Conservation (phyloP, 768 basidiomycete genomes). For the Tulasnella sp. region DNA sequence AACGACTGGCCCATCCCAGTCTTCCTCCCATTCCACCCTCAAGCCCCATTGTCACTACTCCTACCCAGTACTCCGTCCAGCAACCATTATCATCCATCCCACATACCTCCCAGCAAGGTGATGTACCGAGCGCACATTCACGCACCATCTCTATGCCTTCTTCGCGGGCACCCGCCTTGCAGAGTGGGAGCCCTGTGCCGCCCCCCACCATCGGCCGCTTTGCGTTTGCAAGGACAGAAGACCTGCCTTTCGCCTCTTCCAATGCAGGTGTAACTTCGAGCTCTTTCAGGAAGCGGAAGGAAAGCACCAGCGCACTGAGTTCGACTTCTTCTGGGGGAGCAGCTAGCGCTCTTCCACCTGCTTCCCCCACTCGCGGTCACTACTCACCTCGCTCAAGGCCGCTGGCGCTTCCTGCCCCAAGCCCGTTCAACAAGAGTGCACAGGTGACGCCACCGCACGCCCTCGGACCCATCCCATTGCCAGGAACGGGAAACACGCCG, state of each 20-base stretch:
- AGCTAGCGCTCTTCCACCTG: neutral
- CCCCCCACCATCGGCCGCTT: neutral
- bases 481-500: neutral
- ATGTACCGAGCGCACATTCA: neutral
- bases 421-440: neutral
- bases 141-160: conserved; percentile 13
- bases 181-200: conserved; percentile 3
- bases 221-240: conserved; percentile 7
- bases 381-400: conserved; percentile 5
- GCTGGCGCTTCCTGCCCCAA: neutral
- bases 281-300: conserved; percentile 1
- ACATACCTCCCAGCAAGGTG: neutral
- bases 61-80: neutral
- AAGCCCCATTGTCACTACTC: neutral
- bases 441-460: conserved; percentile 3
- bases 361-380: neutral
- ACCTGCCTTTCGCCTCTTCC: conserved; percentile 10
- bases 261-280: neutral
- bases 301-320: conserved; percentile 8
- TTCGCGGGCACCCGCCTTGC: neutral
- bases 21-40: neutral
- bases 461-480: neutral
- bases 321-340: conserved; percentile 6
- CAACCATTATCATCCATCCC: neutral
- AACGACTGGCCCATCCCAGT: neutral